phyloP scores from a whole-genome alignment of 495 filamentous ascomycete genomes.

The Aspergillus avenaceus region DNA sequence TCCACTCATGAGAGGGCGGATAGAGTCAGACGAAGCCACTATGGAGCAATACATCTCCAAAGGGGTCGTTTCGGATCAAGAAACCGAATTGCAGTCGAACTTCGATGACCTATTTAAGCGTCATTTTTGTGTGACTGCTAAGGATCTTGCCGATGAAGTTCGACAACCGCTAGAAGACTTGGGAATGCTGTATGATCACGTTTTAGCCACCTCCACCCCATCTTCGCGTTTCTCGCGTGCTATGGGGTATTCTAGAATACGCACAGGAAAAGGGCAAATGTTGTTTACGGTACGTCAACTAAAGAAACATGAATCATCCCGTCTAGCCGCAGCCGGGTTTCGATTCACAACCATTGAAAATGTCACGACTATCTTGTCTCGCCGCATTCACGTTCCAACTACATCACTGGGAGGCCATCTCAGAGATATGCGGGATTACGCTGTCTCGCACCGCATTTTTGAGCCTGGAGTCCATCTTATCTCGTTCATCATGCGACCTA shows the following conservation, averaged over 20 bases:
- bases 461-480: constrained; percentile 69
- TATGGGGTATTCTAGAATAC: constrained; percentile 31
- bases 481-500: constrained; percentile 68
- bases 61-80: constrained; percentile 30
- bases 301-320: constrained; percentile 51
- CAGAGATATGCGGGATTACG: constrained; percentile 57
- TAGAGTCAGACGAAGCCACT: constrained; percentile 36
- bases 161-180: constrained; percentile 57
- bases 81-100: constrained; percentile 44
- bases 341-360: constrained; percentile 68
- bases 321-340: constrained; percentile 68
- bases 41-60: constrained; percentile 39
- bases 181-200: constrained; percentile 75
- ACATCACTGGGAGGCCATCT: constrained; percentile 52
- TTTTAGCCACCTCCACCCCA: constrained; percentile 59
- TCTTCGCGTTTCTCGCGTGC: constrained; percentile 31
- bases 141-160: constrained; percentile 63
- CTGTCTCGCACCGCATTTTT: constrained; percentile 44
- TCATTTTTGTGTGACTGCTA: constrained; percentile 76
- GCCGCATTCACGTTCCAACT: constrained; percentile 65
- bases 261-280: constrained; percentile 63
- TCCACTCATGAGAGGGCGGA: constrained; percentile 61
- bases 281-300: constrained; percentile 76
- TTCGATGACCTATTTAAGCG: constrained; percentile 82
- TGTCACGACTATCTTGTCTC: constrained; percentile 61